Evolutionary conservation across 2,329 filamentous ascomycete species (phyloP).

Genomic region (Alternaria arborescens): DNA sequence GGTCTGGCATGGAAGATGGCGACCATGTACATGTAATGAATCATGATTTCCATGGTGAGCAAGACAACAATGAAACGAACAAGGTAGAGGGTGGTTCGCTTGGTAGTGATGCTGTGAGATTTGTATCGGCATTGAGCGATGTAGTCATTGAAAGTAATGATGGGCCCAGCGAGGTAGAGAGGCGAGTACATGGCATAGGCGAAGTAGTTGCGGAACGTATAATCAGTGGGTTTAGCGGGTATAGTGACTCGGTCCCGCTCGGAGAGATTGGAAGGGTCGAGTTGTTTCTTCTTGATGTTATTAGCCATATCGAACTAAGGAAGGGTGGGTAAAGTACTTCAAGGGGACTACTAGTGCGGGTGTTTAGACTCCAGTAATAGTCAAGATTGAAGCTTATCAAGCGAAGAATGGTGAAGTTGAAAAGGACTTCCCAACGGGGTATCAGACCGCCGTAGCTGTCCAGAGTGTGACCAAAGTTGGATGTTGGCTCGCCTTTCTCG

Average conservation of each 20-base stretch:
- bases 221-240: slow-evolving; percentile 76
- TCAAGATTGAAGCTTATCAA: slow-evolving; percentile 97
- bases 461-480: slow-evolving; percentile 73
- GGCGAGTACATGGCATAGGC: slow-evolving; percentile 92
- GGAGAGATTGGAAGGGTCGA: slow-evolving; percentile 85
- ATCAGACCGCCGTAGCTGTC: slow-evolving; percentile 86
- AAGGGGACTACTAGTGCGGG: slow-evolving; percentile 68
- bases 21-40: slow-evolving; percentile 92
- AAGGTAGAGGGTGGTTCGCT: slow-evolving; percentile 80
- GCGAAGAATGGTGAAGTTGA: slow-evolving; percentile 92
- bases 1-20: slow-evolving; percentile 86
- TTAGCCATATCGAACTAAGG: slow-evolving; percentile 60
- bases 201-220: slow-evolving; percentile 83
- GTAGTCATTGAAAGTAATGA: slow-evolving; percentile 98
- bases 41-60: slow-evolving; percentile 82
- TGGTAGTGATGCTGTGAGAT: slow-evolving; percentile 72
- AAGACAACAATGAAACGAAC: slow-evolving; percentile 82
- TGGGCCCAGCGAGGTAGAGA: slow-evolving; percentile 90
- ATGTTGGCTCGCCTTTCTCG: slow-evolving; percentile 55
- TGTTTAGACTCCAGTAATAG: slow-evolving; percentile 88
- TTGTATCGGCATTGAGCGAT: slow-evolving; percentile 83
- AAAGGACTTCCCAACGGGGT: slow-evolving; percentile 92
- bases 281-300: slow-evolving; percentile 91
- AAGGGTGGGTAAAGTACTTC: slow-evolving; percentile 71
- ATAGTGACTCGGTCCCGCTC: slow-evolving; percentile 86